Evolutionary conservation across 495 filamentous ascomycete genomes (phyloP).

Genomic region (Penicillium crystallinum): DNA sequence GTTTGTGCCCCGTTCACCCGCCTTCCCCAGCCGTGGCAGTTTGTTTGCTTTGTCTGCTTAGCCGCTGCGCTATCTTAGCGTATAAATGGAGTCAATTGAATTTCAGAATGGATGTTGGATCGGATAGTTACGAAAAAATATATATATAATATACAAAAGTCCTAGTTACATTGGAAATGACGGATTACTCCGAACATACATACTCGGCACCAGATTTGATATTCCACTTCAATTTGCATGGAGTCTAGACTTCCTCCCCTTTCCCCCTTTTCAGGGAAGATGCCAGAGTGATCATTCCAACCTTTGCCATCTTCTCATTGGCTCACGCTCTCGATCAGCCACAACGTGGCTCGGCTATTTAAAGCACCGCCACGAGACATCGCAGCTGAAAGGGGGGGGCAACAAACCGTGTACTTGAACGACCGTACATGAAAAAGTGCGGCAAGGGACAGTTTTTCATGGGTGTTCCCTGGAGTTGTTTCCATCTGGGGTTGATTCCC

Average conservation of each 20-base stretch:
- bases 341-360: slow-evolving; percentile 12
- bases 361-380: not conserved
- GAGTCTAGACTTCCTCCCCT: slow-evolving; percentile 3
- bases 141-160: not conserved
- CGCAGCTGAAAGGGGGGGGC: not conserved
- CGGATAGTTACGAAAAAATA: not conserved
- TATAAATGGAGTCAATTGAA: not conserved
- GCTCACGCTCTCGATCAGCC: not conserved
- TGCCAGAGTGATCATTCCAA: not conserved
- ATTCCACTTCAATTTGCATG: not conserved
- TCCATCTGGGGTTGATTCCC: not conserved
- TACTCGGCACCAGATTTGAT: not conserved
- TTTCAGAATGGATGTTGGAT: not conserved
- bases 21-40: not conserved
- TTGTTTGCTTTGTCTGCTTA: slow-evolving; percentile 1
- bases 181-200: slow-evolving; percentile 1
- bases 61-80: slow-evolving; percentile 1
- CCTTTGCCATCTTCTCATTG: slow-evolving; percentile 4
- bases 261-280: not conserved
- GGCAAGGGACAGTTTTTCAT: not conserved
- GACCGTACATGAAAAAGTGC: no score
- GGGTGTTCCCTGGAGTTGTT: not conserved
- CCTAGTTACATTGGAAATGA: slow-evolving; percentile 1
- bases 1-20: not conserved
- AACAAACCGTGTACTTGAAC: not conserved